Evolutionary conservation across 2,329 filamentous ascomycete genomes (phyloP), one percentile per base, ranked within the genome.

Genomic region (Ophiostoma ips): DNA sequence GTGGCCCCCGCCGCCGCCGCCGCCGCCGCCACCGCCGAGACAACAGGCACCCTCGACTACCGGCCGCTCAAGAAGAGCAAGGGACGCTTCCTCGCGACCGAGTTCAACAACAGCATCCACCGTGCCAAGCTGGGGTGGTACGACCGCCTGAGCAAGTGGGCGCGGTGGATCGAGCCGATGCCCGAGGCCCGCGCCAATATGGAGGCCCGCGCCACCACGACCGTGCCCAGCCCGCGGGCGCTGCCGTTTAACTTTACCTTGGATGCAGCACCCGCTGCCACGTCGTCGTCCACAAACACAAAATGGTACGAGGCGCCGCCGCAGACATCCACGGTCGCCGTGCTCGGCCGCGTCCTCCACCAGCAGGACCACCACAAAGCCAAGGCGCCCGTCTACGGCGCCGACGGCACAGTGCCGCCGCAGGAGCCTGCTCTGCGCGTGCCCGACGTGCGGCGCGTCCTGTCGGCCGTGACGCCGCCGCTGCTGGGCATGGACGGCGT

Each of bases 301-400:
- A 51, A 41, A 35, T 52, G 50, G 50, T 48, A 53, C 30, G 24
- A 41, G 9, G 12, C 19, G n/a, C n/a, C n/a, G n/a, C 9, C 18
- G 8, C 37, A n/a, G 9, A 45, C 38, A 7, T 48, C 55, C 2
- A 55, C 53, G 1, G 44, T 50, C 1, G 72, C 73, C 11, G 63
- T 65, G 3, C 79, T 79, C 55, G 76, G 76, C 16, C 70, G 74
- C 49, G 54, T 77, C 33, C 65, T 79, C 0, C 69, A 72, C 46
- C 28, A 21, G 28, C 43, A 45, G 16, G n/a, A 8, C 11, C 28
- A 30, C 16, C 43, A 43, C 16, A 10, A 45, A 52, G 46, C 48
- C 1, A 41, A 49, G 45, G 12, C 19, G 7, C 34, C 37, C 8
- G 13, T 21, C 18, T 10, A n/a, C 33, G 8, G 46, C 13, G 15